Evolutionary conservation across 768 basidiomycete genomes (phyloP).

Genomic region (Xanthoconium stramineum): DNA sequence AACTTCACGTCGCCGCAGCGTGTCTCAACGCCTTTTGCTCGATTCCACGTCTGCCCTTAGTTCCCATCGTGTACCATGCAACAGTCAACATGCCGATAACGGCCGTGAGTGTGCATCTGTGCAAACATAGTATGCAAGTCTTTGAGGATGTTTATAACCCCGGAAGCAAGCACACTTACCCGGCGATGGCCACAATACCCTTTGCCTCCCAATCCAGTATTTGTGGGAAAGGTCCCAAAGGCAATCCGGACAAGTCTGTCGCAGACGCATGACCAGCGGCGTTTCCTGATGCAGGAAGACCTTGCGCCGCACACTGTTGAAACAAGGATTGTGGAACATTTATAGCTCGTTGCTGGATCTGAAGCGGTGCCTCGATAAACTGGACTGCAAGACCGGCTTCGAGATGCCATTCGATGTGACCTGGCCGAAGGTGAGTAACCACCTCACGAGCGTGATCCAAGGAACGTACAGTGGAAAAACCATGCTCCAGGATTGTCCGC

Average conservation of each 20-base stretch:
- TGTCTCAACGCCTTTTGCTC: conserved; percentile 62
- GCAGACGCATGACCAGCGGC: conserved; percentile 76
- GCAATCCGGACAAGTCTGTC: conserved; percentile 65
- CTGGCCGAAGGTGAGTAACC: conserved; percentile 31
- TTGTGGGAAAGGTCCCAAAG: conserved; percentile 70
- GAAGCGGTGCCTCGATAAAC: conserved; percentile 77
- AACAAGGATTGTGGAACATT: conserved; percentile 55
- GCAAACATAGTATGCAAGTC: conserved; percentile 18
- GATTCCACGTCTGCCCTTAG: conserved; percentile 68
- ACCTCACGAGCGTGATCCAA: neutral
- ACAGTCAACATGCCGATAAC: conserved; percentile 79
- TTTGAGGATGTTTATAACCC: neutral
- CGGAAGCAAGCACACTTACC: conserved; percentile 37
- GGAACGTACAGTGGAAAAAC: conserved; percentile 72
- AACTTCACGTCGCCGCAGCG: conserved; percentile 54
- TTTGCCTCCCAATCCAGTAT: conserved; percentile 66
- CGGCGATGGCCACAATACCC: conserved; percentile 75
- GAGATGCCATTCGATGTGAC: conserved; percentile 87
- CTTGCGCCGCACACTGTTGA: conserved; percentile 70
- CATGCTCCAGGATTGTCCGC: conserved; percentile 94
- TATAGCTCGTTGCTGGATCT: conserved; percentile 52
- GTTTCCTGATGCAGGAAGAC: conserved; percentile 69
- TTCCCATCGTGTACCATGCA: conserved; percentile 84
- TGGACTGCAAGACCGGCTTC: conserved; percentile 81
- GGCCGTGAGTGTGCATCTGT: conserved; percentile 79